Conservation (phyloP, 2,329 filamentous ascomycete species). For the Sclerotinia minor region DNA sequence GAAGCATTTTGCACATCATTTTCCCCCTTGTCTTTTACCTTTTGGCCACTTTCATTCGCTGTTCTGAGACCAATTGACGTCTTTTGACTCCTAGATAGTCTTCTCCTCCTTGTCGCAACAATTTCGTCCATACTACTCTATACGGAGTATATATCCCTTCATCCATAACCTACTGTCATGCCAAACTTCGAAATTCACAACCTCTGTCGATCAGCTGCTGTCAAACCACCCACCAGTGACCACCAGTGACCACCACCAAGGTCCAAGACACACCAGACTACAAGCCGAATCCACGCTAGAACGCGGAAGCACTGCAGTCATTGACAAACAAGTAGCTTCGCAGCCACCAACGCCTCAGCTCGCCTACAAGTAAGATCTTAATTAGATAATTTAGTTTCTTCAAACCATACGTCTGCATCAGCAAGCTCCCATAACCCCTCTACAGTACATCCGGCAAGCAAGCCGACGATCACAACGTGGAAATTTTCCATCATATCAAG, state of each 20-base stretch:
- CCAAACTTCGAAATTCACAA: background rate
- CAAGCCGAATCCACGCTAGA: background rate
- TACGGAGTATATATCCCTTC: background rate
- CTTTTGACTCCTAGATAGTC: background rate
- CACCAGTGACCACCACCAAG: background rate
- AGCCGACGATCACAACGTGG: slow-evolving; percentile 1
- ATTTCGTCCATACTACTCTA: background rate
- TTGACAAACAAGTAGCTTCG: background rate
- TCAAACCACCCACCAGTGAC: background rate
- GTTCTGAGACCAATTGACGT: background rate
- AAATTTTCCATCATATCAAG: background rate
- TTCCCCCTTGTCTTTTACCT: background rate
- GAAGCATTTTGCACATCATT: slow-evolving; percentile 7
- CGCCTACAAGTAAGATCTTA: background rate
- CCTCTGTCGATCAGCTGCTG: background rate
- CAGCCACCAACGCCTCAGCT: background rate
- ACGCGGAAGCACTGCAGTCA: background rate
- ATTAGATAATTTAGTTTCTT: too few relatives aligned
- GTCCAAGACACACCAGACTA: background rate
- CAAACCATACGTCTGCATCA: background rate
- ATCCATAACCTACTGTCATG: background rate
- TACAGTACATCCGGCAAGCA: background rate
- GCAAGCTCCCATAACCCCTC: background rate
- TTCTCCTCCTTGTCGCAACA: background rate
- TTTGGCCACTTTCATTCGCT: background rate